Percentiles rank a stretch among this genome's conserved stretches.
Evolutionary conservation across 2,329 filamentous ascomycete genomes (phyloP).

Genomic region (Pyrenochaeta sp.): DNA sequence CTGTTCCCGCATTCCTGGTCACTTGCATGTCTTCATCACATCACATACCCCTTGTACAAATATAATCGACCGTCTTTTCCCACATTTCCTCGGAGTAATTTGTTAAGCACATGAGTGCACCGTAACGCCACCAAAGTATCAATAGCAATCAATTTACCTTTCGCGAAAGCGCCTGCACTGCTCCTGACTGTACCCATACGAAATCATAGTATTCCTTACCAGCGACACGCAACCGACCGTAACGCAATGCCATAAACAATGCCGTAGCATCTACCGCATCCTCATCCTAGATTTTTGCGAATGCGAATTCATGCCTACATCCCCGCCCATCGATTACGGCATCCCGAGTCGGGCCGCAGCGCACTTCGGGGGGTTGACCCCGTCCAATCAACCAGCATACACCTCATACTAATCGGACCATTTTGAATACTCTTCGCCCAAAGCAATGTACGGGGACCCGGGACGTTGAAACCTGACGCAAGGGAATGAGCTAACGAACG

Average conservation of each 20-base stretch:
- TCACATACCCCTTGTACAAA: slow-evolving; percentile 23
- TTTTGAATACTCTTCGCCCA: neutral
- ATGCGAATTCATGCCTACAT: neutral
- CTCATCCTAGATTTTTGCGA: neutral
- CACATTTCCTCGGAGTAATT: neutral
- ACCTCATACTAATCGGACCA: neutral
- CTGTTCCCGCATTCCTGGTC: slow-evolving; percentile 3
- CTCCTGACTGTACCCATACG: no score
- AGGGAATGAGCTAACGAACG: neutral
- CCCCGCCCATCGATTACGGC: slow-evolving; percentile 1
- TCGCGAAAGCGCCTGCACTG: no score
- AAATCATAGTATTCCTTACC: no score
- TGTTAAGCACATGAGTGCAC: neutral
- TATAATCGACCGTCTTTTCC: slow-evolving; percentile 10
- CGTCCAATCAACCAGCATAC: neutral
- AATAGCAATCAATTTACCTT: neutral
- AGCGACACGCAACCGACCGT: neutral
- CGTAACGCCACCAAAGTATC: neutral
- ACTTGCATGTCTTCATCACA: neutral
- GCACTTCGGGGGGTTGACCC: neutral
- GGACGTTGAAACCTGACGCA: neutral
- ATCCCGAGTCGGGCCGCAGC: slow-evolving; percentile 7
- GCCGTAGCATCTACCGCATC: neutral
- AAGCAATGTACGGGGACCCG: neutral
- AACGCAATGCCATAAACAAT: neutral